These are phyloP conservation scores for Posidonia australis DNA, from an alignment of 106 monocot species.

Conservation along the genomic window DNA sequence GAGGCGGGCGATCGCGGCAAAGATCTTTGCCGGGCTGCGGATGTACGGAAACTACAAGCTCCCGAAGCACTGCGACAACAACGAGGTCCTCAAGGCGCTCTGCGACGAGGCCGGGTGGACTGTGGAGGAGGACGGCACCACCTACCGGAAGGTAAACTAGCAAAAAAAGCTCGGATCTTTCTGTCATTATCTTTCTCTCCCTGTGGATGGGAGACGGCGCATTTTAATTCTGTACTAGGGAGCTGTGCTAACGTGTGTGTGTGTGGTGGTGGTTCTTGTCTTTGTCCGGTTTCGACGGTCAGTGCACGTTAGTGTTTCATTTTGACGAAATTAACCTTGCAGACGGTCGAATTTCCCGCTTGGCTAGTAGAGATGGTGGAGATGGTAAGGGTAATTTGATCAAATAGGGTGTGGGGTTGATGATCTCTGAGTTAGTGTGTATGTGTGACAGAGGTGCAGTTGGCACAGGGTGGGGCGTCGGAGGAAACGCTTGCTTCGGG, in stretches of 20 bases:
- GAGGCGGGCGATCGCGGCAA: slow-evolving; percentile 22
- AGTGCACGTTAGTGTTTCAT: background rate
- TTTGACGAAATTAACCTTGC: background rate
- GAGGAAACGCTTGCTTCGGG: background rate
- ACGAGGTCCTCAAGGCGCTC: slow-evolving; percentile 27
- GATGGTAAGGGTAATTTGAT: no score
- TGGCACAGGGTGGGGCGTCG: no score
- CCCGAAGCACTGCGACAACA: slow-evolving; percentile 32
- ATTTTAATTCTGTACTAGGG: background rate
- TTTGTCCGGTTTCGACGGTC: background rate
- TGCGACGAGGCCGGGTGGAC: slow-evolving; percentile 25
- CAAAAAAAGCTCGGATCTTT: background rate
- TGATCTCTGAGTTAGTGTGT: no score
- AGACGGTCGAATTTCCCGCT: background rate
- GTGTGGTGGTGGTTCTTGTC: background rate
- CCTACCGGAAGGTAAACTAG: slow-evolving; percentile 20
- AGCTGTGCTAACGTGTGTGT: background rate
- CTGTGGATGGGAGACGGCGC: background rate
- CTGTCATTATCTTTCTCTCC: background rate
- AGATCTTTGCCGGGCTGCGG: slow-evolving; percentile 24
- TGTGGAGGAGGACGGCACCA: slow-evolving; percentile 24
- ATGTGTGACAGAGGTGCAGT: no score
- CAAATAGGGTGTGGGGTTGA: no score
- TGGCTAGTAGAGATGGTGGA: no score
- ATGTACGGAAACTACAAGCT: slow-evolving; percentile 29